These are phyloP conservation scores for Serendipita sp. DNA, from an alignment of 1,284 basidiomycete species.

Conservation along the genomic window DNA sequence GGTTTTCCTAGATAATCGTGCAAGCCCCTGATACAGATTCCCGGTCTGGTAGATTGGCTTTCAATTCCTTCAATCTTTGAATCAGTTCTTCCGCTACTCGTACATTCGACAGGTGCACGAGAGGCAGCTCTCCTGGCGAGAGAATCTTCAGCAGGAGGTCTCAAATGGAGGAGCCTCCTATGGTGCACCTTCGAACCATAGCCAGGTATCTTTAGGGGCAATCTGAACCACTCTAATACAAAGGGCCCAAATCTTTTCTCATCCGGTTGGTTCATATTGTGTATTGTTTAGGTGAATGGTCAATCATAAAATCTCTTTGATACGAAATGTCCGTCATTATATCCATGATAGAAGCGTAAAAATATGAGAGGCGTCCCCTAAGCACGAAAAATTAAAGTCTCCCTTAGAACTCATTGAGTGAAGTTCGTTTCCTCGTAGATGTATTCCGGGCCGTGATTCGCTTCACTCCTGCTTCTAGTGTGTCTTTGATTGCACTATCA, in stretches of 20 bases:
- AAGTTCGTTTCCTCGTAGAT: no score
- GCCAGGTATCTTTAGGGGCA: neutral
- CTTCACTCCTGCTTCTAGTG: neutral
- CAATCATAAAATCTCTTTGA: no score
- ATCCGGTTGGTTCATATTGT: no score
- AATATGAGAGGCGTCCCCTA: no score
- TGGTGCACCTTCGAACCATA: neutral
- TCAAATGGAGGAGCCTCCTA: neutral
- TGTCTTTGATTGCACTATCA: neutral
- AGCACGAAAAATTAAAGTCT: no score
- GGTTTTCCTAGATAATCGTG: neutral
- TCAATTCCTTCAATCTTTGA: conserved; percentile 70
- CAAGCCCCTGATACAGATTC: conserved; percentile 8
- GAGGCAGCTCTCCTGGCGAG: conserved; percentile 28
- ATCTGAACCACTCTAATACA: neutral
- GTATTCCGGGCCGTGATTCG: neutral
- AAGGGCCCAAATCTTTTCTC: no score
- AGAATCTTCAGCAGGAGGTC: neutral
- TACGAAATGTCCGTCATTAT: no score
- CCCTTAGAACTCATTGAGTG: no score
- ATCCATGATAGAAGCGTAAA: no score
- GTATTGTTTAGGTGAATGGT: no score
- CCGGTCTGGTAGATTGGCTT: conserved; percentile 53
- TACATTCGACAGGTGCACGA: conserved; percentile 62
- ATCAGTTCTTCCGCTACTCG: conserved; percentile 83